Percentiles rank a stretch among this genome's conserved stretches.
Conservation (phyloP, 345 rosid genomes). For the Hirschfeldia incana region DNA sequence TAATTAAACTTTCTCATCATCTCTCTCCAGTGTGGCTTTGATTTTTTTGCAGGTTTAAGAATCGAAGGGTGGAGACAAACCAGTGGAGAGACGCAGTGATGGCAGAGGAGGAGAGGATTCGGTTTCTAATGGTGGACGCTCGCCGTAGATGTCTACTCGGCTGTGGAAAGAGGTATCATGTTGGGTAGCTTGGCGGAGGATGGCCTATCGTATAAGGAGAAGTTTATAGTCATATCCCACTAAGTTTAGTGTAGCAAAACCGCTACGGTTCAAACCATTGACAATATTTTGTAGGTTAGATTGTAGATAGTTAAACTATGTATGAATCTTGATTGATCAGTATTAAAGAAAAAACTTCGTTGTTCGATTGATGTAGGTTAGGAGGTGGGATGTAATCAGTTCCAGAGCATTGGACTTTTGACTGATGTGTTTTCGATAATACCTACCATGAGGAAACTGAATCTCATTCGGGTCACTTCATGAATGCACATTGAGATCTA, state of each 20-base stretch:
- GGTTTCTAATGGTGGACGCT: not conserved
- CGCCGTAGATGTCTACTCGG: not conserved
- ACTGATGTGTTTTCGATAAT: constrained; percentile 94
- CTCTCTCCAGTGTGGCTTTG: too few species aligned
- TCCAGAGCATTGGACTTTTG: constrained; percentile 88
- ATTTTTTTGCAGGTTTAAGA: too few species aligned
- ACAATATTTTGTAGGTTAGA: constrained; percentile 86
- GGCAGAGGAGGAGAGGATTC: not conserved
- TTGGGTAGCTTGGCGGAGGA: constrained; percentile 70
- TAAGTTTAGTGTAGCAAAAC: constrained; percentile 95
- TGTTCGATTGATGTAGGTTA: constrained; percentile 27
- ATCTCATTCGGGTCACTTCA: constrained; percentile 96
- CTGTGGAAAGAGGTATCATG: not conserved
- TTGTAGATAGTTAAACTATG: constrained; percentile 1
- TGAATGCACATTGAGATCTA: constrained; percentile 96
- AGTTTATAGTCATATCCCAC: constrained; percentile 73
- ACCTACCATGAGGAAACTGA: constrained; percentile 80
- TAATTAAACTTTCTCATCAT: too few species aligned
- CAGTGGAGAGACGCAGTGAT: too few species aligned
- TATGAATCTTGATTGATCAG: not conserved
- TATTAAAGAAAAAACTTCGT: not conserved
- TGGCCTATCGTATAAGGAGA: constrained; percentile 85
- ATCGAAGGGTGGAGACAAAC: too few species aligned
- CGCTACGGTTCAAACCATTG: constrained; percentile 86
- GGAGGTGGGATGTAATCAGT: constrained; percentile 97